A percentile compares a stretch with the other conserved stretches of the same genome.
phyloP scores from a whole-genome alignment of 1,284 basidiomycete species.

The Athelia sp. region DNA sequence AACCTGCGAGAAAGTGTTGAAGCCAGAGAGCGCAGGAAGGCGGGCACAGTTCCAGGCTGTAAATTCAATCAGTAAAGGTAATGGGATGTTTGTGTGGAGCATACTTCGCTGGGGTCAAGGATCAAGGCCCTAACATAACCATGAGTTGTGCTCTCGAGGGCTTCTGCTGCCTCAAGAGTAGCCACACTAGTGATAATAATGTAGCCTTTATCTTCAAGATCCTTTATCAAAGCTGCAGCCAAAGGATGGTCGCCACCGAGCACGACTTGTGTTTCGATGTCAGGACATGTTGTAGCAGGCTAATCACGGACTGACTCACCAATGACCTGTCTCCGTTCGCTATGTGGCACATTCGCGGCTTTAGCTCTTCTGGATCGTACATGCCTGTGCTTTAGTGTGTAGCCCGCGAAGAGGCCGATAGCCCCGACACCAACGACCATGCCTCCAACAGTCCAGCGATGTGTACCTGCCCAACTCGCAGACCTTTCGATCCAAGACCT shows the following conservation, averaged over 20 bases:
- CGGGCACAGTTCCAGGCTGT: slow-evolving; percentile 63
- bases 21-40: slow-evolving; percentile 73
- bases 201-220: slow-evolving; percentile 72
- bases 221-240: slow-evolving; percentile 62
- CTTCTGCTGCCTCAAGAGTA: slow-evolving; percentile 54
- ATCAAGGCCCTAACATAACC: slow-evolving; percentile 78
- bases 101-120: slow-evolving; percentile 69
- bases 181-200: slow-evolving; percentile 76
- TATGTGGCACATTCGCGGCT: slow-evolving; percentile 21
- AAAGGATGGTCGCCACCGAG: slow-evolving; percentile 73
- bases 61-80: slow-evolving; percentile 6
- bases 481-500: slow-evolving; percentile 39
- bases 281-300: slow-evolving; percentile 23
- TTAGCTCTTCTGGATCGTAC: slow-evolving; percentile 29
- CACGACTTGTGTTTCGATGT: slow-evolving; percentile 46
- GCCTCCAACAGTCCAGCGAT: slow-evolving; percentile 56
- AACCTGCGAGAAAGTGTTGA: slow-evolving; percentile 78
- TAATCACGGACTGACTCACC: slow-evolving; percentile 38
- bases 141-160: slow-evolving; percentile 57
- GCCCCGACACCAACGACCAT: slow-evolving; percentile 53
- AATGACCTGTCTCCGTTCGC: slow-evolving; percentile 62
- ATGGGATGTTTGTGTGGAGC: slow-evolving; percentile 22
- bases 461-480: slow-evolving; percentile 45
- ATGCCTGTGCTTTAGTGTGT: slow-evolving; percentile 28
- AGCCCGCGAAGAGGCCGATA: slow-evolving; percentile 54